Conservation (phyloP, 345 rosid species). For the Arabidopsis suecica region DNA sequence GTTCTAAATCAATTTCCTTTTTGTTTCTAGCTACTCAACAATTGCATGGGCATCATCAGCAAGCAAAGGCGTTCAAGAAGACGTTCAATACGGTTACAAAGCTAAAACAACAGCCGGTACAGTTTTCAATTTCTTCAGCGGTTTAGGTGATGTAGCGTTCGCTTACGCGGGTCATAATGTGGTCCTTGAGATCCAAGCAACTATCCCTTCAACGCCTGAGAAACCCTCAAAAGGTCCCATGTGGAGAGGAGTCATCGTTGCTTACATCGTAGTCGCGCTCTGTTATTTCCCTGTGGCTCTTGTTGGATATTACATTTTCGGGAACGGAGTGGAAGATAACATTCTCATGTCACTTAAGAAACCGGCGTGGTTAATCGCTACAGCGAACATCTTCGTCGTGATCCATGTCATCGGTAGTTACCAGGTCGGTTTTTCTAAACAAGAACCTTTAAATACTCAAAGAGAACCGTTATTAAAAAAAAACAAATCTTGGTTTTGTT, state of each 20-base stretch:
- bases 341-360: slow-evolving; percentile 68
- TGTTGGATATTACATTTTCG: slow-evolving; percentile 65
- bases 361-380: slow-evolving; percentile 71
- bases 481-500: slow-evolving; percentile 11
- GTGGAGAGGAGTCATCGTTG: slow-evolving; percentile 82
- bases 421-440: slow-evolving; percentile 54
- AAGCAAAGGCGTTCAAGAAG: slow-evolving; percentile 58
- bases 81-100: slow-evolving; percentile 59
- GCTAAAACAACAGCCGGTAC: slow-evolving; percentile 53
- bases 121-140: slow-evolving; percentile 68
- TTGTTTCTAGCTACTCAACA: slow-evolving; percentile 64
- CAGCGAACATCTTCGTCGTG: slow-evolving; percentile 73
- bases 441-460: not conserved
- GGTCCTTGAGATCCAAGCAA: slow-evolving; percentile 88
- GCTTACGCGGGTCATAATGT: slow-evolving; percentile 89
- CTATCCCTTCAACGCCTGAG: slow-evolving; percentile 84
- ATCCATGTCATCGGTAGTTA: slow-evolving; percentile 84
- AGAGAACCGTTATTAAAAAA: not conserved
- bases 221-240: slow-evolving; percentile 87
- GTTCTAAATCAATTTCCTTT: not conserved
- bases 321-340: slow-evolving; percentile 66
- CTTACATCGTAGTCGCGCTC: slow-evolving; percentile 71
- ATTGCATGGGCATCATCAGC: slow-evolving; percentile 78
- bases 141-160: slow-evolving; percentile 83
- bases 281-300: slow-evolving; percentile 90